phyloP scores from a whole-genome alignment of 2,329 filamentous ascomycete genomes.

The Cladosporium austrohemisphaericum region DNA sequence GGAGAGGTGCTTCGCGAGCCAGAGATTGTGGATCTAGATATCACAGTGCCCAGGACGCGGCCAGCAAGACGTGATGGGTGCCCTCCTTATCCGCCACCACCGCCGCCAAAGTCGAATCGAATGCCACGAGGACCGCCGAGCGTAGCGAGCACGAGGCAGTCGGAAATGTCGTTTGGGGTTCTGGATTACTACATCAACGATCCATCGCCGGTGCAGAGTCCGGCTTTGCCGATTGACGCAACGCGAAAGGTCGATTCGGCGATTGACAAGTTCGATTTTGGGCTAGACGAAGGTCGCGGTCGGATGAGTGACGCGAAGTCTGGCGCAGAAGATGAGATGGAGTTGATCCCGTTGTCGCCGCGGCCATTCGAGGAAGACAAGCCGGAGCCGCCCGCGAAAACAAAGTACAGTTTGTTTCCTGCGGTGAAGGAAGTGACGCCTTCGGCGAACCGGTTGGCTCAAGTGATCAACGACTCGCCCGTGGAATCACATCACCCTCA shows the following conservation, averaged over 20 bases:
- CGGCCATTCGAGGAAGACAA: slow-evolving; percentile 13
- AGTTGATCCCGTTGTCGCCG: slow-evolving; percentile 19
- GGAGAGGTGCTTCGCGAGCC: slow-evolving; percentile 21
- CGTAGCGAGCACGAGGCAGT: slow-evolving; percentile 20
- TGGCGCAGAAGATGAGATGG: slow-evolving; percentile 17
- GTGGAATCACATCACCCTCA: not conserved
- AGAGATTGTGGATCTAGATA: slow-evolving; percentile 25
- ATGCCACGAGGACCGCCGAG: not conserved
- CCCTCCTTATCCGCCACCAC: not conserved
- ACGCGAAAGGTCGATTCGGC: slow-evolving; percentile 23
- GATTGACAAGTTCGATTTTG: slow-evolving; percentile 30
- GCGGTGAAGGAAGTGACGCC: slow-evolving; percentile 23
- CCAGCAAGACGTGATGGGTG: slow-evolving; percentile 9
- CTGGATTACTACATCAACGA: slow-evolving; percentile 30
- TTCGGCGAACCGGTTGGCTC: slow-evolving; percentile 11
- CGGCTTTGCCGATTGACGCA: slow-evolving; percentile 14
- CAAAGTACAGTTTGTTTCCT: slow-evolving; percentile 29
- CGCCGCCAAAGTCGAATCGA: not conserved
- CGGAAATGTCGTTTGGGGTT: slow-evolving; percentile 31
- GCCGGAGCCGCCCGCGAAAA: slow-evolving; percentile 9
- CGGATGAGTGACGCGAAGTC: slow-evolving; percentile 8
- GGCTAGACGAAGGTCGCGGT: slow-evolving; percentile 14
- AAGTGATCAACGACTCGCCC: slow-evolving; percentile 6
- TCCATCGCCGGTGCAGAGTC: slow-evolving; percentile 23
- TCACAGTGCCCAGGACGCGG: slow-evolving; percentile 18